phyloP scores from a whole-genome alignment of 805 yeast species.

The Saccharomyces mikatae region DNA sequence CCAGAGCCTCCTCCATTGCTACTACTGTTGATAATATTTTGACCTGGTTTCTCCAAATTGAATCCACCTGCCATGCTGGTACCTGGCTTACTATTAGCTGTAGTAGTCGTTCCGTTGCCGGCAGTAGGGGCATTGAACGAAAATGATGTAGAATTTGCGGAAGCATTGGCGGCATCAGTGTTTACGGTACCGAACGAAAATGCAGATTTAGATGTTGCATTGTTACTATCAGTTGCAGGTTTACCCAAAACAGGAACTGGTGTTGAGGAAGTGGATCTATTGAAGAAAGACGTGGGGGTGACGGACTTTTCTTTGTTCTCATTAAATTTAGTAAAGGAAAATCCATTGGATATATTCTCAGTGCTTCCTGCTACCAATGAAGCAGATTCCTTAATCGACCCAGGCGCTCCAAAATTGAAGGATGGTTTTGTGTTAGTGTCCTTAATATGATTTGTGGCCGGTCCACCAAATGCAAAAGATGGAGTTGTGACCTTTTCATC shows the following conservation, averaged over 20 bases:
- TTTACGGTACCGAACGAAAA: slow-evolving; percentile 7
- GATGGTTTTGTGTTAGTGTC: slow-evolving; percentile 2
- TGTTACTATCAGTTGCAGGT: neutral
- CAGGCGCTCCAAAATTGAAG: slow-evolving; percentile 5
- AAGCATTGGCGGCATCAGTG: neutral
- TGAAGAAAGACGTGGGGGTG: neutral
- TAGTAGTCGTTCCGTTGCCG: neutral
- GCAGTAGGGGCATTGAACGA: slow-evolving; percentile 1
- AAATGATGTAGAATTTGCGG: slow-evolving; percentile 1
- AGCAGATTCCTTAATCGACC: neutral
- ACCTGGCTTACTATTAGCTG: neutral
- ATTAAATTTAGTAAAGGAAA: neutral
- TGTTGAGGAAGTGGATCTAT: neutral
- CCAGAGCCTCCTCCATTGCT: neutral
- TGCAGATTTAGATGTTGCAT: slow-evolving; percentile 1
- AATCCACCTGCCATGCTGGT: neutral
- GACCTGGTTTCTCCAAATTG: neutral
- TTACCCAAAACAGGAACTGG: slow-evolving; percentile 1
- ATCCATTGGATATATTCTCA: neutral
- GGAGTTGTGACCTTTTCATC: neutral
- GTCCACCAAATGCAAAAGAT: neutral
- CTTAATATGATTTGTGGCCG: neutral
- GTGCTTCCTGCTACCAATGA: neutral
- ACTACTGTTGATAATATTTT: neutral
- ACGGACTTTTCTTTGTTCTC: neutral